phyloP scores from a whole-genome alignment of 345 rosid species.

The Gossypium anomalum region DNA sequence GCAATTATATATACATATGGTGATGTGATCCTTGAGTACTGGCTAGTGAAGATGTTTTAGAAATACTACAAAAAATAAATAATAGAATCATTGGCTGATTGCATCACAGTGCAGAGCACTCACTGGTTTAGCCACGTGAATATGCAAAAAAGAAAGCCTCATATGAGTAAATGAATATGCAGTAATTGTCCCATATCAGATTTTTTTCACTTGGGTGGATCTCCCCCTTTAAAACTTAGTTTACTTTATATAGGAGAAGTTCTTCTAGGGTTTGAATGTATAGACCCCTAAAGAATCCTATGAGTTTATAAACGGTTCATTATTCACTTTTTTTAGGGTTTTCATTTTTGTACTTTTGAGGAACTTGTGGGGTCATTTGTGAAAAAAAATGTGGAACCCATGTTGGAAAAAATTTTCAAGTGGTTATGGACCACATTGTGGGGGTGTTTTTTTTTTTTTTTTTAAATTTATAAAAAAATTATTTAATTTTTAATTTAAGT shows the following conservation, averaged over 20 bases:
- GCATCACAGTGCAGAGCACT: neutral
- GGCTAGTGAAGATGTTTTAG: neutral
- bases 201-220: too few relatives aligned
- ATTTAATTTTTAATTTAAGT: too few relatives aligned
- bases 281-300: too few relatives aligned
- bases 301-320: too few relatives aligned
- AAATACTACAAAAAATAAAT: neutral
- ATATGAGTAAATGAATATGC: neutral
- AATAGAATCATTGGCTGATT: neutral
- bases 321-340: too few relatives aligned
- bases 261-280: too few relatives aligned
- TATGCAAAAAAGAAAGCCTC: neutral
- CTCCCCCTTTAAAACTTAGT: too few relatives aligned
- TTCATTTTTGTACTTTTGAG: too few relatives aligned
- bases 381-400: neutral
- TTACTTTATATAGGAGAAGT: too few relatives aligned
- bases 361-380: neutral
- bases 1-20: neutral
- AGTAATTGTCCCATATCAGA: slow-evolving; percentile 14
- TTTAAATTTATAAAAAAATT: too few relatives aligned
- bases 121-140: slow-evolving; percentile 22
- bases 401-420: neutral
- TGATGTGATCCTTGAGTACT: neutral
- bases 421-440: slow-evolving; percentile 6
- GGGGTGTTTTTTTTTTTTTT: neutral